Evolutionary conservation across 805 yeast species (phyloP), one percentile per base, ranked within the genome.

Genomic region (Spathaspora hagerdaliae): DNA sequence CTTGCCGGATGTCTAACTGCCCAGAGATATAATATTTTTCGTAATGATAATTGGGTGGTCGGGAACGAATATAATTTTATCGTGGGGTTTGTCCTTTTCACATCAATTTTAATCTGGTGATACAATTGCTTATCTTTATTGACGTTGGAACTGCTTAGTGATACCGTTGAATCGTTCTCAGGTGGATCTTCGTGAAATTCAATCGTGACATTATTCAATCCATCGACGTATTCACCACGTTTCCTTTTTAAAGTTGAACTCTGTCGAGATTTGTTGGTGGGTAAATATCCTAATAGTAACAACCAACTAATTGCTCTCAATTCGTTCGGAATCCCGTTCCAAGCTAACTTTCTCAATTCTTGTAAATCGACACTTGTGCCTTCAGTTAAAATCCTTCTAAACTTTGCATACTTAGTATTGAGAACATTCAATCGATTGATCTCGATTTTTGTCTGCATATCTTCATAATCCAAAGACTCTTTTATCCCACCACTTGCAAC

Each of bases 1-100:
- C 94, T 83, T 6, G 98, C 97, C 1, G 99, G 98, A 61, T 94
- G 98, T 53, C 98, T 76, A 26, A 92, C 82, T 0, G 98, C 95
- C 99, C 99, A 92, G 31, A 92, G 70, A 58, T 90, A 92, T 44
- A 92, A 68, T 8, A 94, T 82, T 53, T 85, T 81, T 55, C 91
- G 90, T 48, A 92, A 69, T 12, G 95, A 81, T 45, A 82, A 69
- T 54, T 92, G 98, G 0, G 94, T 87, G 2, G 82, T 69, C 15
- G 77, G 77, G 54, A 61, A 79, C 12, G 84, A 74, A 58, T 92
- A 92, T 33, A 92, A 73, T 49, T 79, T 80, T 42, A 90, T 78
- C 40, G 82, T 81, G 5, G 97, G 98, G 56, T 89, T 89, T 0
- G 99, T 92, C 60, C 99, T 76, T 40, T 96, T 96, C 19, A 94